phyloP scores from a whole-genome alignment of 352 stramenopile genomes.

The Globisporangium cystogenes region DNA sequence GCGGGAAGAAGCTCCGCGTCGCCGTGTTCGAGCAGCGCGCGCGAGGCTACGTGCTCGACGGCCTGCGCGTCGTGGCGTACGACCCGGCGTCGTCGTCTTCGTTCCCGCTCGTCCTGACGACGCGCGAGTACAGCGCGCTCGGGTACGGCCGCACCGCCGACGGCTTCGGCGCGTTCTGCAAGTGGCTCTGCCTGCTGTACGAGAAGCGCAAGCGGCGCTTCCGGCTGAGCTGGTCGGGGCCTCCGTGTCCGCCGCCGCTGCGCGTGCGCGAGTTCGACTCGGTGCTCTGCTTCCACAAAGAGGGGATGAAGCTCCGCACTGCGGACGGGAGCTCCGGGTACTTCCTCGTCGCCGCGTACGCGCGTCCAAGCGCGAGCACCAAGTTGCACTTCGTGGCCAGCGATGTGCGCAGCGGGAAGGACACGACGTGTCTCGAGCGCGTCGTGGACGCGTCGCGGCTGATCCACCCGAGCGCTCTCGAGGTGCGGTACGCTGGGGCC shows the following conservation, averaged over 20 bases:
- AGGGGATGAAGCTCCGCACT: constrained; percentile 29
- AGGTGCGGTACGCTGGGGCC: constrained; percentile 6
- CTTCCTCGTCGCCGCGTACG: constrained; percentile 30
- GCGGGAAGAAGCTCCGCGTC: constrained; percentile 36
- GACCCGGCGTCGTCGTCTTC: constrained; percentile 32
- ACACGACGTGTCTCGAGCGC: constrained; percentile 17
- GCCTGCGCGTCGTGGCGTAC: constrained; percentile 48
- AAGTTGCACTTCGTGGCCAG: constrained; percentile 36
- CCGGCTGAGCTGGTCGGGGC: constrained; percentile 53
- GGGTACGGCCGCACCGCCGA: constrained; percentile 40
- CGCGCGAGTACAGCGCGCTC: constrained; percentile 38
- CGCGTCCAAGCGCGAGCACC: constrained; percentile 23
- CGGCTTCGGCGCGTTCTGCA: constrained; percentile 41
- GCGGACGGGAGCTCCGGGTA: constrained; percentile 1
- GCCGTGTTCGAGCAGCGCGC: constrained; percentile 33
- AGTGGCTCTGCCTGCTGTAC: constrained; percentile 57
- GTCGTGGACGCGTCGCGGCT: constrained; percentile 16
- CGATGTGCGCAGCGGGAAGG: constrained; percentile 11
- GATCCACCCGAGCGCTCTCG: constrained; percentile 21
- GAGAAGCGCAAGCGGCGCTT: constrained; percentile 43
- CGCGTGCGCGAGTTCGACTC: constrained; percentile 46
- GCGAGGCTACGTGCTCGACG: constrained; percentile 39
- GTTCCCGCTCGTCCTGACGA: constrained; percentile 31
- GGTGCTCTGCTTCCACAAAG: constrained; percentile 52
- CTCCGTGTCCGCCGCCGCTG: constrained; percentile 41